Base-by-base conservation (phyloP, 2,329 filamentous ascomycete species). In the Sporothrix schenckii region DNA sequence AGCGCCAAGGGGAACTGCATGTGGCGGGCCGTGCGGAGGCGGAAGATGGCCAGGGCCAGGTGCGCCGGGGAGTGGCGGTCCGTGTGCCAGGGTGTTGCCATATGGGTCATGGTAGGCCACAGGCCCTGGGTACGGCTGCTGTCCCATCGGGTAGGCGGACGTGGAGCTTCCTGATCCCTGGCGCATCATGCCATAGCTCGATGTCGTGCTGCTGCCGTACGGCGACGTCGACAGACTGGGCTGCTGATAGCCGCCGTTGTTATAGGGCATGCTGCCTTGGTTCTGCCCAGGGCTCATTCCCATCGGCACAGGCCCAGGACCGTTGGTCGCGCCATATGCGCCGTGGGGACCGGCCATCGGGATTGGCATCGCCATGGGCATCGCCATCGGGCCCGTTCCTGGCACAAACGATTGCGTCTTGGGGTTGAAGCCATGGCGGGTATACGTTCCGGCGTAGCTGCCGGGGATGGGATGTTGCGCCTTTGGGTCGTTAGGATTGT, bases 371-470 rank as follows among this genome's bases (percentile, higher is more conserved):
- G 80, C 47, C 83, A 83, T 56, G 80, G 83, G 72, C 83, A 87
- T 0, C 82, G 81, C 6, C 83, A 81, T 44, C 81, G 80, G 53
- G 83, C 83, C 81, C 73, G 80, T 83, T 72, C 87, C 83, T 1
- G 94, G 94, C 30, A 97, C 88, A 79, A 98, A 97, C 0, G 94
- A 92, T 77, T 97, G 92, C 19, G 92, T 97, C 81, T 97, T 94
- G 0, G 94, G 94, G 77, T 97, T 97, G 82, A 98, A 97, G 14
- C 91, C 88, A 75, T 93, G 92, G 71, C 93, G 87, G 77, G 91
- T 92, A 74, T 88, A 79, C 68, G 74, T 76, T 77, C 75, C 75
- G 0, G 66, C 50, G 49, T 88, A 96, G 80, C 91, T 95, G 49
- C 92, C 92, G 16, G 93, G 92, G 70, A 96, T 89, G 6, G 92